Percentiles rank a stretch among this genome's conserved stretches.
Conservation (phyloP, 768 basidiomycete species). For the Lentinula edodes region DNA sequence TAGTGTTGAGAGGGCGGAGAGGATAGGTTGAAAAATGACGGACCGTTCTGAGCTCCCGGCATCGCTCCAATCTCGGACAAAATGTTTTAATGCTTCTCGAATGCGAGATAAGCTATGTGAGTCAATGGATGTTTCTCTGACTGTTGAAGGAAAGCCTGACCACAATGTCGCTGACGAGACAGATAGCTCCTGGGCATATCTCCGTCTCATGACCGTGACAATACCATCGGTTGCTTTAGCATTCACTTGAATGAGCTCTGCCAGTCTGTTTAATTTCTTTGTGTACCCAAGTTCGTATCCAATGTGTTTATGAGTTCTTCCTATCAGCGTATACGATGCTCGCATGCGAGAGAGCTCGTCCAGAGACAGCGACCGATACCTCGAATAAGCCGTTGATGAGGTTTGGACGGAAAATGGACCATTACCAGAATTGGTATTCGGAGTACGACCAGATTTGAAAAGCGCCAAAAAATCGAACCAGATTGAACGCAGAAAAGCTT, state of each 20-base stretch:
- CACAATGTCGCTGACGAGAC: slow-evolving; percentile 13
- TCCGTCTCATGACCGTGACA: slow-evolving; percentile 26
- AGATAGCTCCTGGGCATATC: neutral
- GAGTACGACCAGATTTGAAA: slow-evolving; percentile 11
- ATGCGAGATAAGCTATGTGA: slow-evolving; percentile 33
- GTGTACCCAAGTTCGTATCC: slow-evolving; percentile 50
- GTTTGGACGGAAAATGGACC: slow-evolving; percentile 38
- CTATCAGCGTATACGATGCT: slow-evolving; percentile 39
- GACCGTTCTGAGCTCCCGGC: slow-evolving; percentile 53
- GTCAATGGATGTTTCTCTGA: slow-evolving; percentile 9
- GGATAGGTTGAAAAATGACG: slow-evolving; percentile 50
- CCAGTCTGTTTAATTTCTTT: slow-evolving; percentile 41
- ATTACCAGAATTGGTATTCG: neutral
- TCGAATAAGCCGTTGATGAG: slow-evolving; percentile 37
- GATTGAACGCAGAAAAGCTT: slow-evolving; percentile 18
- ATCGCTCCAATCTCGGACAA: slow-evolving; percentile 64
- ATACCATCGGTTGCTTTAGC: slow-evolving; percentile 34
- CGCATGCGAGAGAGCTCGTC: slow-evolving; percentile 37
- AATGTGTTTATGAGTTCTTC: slow-evolving; percentile 40
- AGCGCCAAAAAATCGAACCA: slow-evolving; percentile 22
- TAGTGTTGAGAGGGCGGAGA: slow-evolving; percentile 34
- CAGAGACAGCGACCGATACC: slow-evolving; percentile 36
- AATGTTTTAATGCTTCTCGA: slow-evolving; percentile 60
- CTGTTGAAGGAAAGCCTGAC: neutral
- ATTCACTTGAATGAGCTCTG: slow-evolving; percentile 21